A percentile compares a stretch with the other conserved stretches of the same genome.
Evolutionary conservation across 768 basidiomycete genomes (phyloP).

Genomic region (Leccinum longicurvipes): DNA sequence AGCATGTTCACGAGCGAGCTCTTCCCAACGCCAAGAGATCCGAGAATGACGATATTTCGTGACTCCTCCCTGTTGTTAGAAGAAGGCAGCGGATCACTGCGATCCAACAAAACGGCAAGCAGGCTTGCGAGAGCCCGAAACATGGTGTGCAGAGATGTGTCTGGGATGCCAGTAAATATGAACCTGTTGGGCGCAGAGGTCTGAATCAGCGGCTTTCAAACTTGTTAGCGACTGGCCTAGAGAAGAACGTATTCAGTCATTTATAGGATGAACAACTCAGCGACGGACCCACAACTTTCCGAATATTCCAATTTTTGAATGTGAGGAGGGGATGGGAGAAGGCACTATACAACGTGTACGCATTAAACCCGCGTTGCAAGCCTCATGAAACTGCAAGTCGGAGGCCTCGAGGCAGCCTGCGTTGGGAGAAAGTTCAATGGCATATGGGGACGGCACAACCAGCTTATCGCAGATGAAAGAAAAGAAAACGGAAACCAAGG

Average conservation of each 20-base stretch:
- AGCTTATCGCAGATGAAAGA: not conserved
- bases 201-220: not conserved
- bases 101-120: not conserved
- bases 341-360: not conserved
- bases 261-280: not conserved
- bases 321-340: not conserved
- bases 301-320: not conserved
- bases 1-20: slow-evolving; percentile 42
- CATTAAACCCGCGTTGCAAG: not conserved
- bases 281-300: not conserved
- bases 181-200: not conserved
- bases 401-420: slow-evolving; percentile 16
- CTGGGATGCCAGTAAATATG: not conserved
- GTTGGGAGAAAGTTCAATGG: not conserved
- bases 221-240: not conserved
- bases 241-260: not conserved
- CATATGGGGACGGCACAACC: not conserved
- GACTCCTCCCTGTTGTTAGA: not conserved
- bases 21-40: slow-evolving; percentile 34
- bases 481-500: not conserved
- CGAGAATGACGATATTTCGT: slow-evolving; percentile 20
- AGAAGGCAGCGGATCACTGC: not conserved
- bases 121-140: not conserved
- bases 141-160: not conserved
- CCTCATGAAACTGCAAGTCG: not conserved